Evolutionary conservation across 2,329 filamentous ascomycete species (phyloP), one percentile per base, ranked within the genome.

Genomic region (Alternaria panax): DNA sequence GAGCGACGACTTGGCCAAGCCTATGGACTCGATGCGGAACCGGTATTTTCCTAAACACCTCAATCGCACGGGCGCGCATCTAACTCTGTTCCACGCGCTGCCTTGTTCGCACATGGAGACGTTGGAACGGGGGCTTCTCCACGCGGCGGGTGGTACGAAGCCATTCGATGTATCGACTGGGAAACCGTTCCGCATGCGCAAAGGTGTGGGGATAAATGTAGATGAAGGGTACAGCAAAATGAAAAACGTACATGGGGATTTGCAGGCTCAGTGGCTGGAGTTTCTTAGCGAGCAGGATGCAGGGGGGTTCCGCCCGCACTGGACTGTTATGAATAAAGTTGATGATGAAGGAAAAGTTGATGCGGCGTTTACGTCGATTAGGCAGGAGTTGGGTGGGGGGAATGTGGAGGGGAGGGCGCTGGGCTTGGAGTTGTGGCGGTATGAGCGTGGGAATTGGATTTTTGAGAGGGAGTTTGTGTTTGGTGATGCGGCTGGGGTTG

Each of bases 281-380:
- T 80, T 76, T 24, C 62, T 83, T 12, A 81, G 79, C 38, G 74
- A 78, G 58, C 80, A 82, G 66, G 81, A 83, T 63, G 69, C 68
- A n/a, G 74, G 74, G 3, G 75, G 73, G 0, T 78, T 77, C 65
- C 71, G 70, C 7, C 74, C 79, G 8, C 81, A 82, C 52, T 82
- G 80, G 72, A 82, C 80, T 11, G 74, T 82, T 16, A 81, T 81
- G 80, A 82, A 82, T 57, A 82, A 82, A 62, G 80, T 80, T 3
- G 75, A 79, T 38, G 78, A 80, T n/a, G 75, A 79, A 53, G 63
- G 66, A 14, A 75, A 74, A 43, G 78, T 81, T 0, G 58, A 70
- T 22, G 65, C 69, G 18, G 76, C 79, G n/a, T 76, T 79, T 52
- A 69, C 73, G 8, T 75, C 79, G 16, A 66, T 81, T 20, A 60